Conservation (phyloP, 192 early-diverging fungal genomes). For the Umbelopsis sp. region DNA sequence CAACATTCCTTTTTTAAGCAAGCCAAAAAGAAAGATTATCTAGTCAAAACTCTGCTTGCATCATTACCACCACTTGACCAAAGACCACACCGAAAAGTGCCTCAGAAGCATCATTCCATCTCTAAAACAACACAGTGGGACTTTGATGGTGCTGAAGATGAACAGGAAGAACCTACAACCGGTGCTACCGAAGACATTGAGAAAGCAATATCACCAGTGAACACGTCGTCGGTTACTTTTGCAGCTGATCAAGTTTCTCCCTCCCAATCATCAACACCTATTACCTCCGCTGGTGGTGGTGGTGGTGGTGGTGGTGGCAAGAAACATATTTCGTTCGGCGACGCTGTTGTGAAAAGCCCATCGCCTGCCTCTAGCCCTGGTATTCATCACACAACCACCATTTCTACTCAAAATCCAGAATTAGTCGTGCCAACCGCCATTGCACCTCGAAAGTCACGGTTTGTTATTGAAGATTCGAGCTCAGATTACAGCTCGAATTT, state of each 20-base stretch:
- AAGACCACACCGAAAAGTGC: conserved; percentile 59
- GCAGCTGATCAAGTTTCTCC: neutral
- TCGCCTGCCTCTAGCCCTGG: neutral
- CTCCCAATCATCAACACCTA: neutral
- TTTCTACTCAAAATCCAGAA: conserved; percentile 13
- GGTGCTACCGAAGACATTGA: neutral
- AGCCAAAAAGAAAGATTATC: conserved; percentile 70
- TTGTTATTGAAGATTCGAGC: conserved; percentile 33
- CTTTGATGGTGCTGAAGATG: conserved; percentile 48
- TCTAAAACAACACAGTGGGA: conserved; percentile 68
- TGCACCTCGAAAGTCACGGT: conserved; percentile 27
- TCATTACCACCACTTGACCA: conserved; percentile 71
- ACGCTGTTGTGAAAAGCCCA: conserved; percentile 31
- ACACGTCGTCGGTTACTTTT: conserved; percentile 11
- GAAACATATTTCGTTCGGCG: conserved; percentile 45
- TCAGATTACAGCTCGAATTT: neutral
- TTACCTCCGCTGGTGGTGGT: neutral
- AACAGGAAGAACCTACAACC: neutral
- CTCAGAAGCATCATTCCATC: conserved; percentile 41
- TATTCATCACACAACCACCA: conserved; percentile 12
- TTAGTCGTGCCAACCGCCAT: conserved; percentile 9
- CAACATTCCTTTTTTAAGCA: conserved; percentile 78
- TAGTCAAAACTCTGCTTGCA: conserved; percentile 59
- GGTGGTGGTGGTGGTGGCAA: too few relatives aligned
- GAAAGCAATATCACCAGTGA: neutral